phyloP scores from a whole-genome alignment of 495 filamentous ascomycete genomes.

The Filosporella fistucella region DNA sequence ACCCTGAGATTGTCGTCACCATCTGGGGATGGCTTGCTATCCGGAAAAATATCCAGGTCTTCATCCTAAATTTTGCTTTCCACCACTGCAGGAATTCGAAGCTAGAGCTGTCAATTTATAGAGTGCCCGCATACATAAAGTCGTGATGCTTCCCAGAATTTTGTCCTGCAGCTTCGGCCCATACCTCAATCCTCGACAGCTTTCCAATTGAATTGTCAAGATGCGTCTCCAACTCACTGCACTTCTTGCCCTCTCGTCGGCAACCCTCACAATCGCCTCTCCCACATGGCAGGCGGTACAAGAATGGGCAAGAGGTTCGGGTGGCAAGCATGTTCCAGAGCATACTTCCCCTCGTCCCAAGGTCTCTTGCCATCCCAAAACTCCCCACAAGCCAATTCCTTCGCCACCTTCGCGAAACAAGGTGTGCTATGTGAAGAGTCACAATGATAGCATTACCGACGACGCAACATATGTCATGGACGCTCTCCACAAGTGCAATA shows the following conservation, averaged over 20 bases:
- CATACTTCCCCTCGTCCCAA: slow-evolving; percentile 24
- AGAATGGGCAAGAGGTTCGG: neutral
- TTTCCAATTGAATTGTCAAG: slow-evolving; percentile 1
- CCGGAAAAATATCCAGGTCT: slow-evolving; percentile 22
- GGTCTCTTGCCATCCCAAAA: slow-evolving; percentile 24
- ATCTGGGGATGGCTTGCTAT: neutral
- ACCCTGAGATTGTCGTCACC: slow-evolving; percentile 7
- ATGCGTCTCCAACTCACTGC: slow-evolving; percentile 18
- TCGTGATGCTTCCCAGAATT: slow-evolving; percentile 1
- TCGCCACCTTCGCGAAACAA: slow-evolving; percentile 19
- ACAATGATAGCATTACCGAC: slow-evolving; percentile 43
- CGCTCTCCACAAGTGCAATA: slow-evolving; percentile 58
- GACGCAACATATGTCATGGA: slow-evolving; percentile 54
- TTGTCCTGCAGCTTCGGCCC: neutral
- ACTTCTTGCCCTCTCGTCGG: slow-evolving; percentile 7
- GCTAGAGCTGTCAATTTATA: neutral
- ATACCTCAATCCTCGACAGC: neutral
- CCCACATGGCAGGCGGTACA: slow-evolving; percentile 11
- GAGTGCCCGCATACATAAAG: slow-evolving; percentile 13
- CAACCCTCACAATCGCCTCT: slow-evolving; percentile 13
- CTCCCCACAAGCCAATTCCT: slow-evolving; percentile 23
- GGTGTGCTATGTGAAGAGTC: slow-evolving; percentile 29
- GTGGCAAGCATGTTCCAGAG: slow-evolving; percentile 1
- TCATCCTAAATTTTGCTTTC: slow-evolving; percentile 1
- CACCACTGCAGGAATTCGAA: neutral